Evolutionary conservation across 129 eudicot species (phyloP).

Genomic region (Centrapalus pauciflorus): DNA sequence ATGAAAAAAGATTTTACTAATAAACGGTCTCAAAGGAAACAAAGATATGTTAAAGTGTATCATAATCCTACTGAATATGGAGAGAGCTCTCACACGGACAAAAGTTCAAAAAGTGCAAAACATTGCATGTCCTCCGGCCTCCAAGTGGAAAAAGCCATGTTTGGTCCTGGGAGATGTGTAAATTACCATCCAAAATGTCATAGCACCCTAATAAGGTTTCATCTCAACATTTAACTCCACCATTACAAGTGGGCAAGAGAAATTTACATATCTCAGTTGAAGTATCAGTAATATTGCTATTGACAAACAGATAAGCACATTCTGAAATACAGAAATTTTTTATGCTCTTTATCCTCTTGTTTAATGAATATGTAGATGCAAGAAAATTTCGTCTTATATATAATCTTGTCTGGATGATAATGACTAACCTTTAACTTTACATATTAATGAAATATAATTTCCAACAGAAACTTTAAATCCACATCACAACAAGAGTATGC

Average conservation of each 20-base stretch:
- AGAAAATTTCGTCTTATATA: too few relatives aligned
- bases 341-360: conserved; percentile 1
- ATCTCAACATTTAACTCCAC: not conserved
- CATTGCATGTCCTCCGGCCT: not conserved
- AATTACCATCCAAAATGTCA: not conserved
- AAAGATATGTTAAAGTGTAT: not conserved
- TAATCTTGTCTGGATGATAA: not conserved
- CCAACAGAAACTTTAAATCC: not conserved
- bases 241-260: too few relatives aligned
- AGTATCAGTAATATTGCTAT: too few relatives aligned
- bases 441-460: not conserved
- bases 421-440: not conserved
- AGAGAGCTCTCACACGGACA: not conserved
- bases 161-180: not conserved
- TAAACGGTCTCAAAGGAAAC: too few relatives aligned
- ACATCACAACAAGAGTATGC: not conserved
- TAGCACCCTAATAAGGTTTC: not conserved
- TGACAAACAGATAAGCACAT: not conserved
- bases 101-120: not conserved
- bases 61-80: not conserved
- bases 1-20: not conserved
- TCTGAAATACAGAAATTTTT: not conserved
- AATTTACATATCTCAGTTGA: too few relatives aligned
- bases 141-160: not conserved
- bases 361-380: not conserved